Percentiles rank a stretch among this genome's conserved stretches.
These are phyloP conservation scores for Fusarium lateritium DNA, from an alignment of 2,329 filamentous ascomycete genomes.

Conservation along the genomic window DNA sequence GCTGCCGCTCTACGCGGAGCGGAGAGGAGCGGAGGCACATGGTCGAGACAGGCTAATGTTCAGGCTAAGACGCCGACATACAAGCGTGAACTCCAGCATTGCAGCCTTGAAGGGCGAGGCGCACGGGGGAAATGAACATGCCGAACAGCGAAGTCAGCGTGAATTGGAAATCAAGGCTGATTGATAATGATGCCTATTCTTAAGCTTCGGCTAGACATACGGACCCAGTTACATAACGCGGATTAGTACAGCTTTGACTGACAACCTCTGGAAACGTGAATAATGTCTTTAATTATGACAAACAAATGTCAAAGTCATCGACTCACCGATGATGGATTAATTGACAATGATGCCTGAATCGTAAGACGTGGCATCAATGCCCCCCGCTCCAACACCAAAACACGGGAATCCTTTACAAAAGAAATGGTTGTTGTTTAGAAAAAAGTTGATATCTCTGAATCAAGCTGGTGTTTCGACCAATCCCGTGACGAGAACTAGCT, in stretches of 20 bases:
- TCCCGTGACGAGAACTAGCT: conserved; percentile 23
- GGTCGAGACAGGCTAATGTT: conserved; percentile 36
- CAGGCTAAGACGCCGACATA: conserved; percentile 27
- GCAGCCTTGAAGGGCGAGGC: conserved; percentile 1
- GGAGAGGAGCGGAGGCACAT: conserved; percentile 41
- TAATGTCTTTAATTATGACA: neutral
- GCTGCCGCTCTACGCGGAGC: conserved; percentile 43
- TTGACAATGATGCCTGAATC: conserved; percentile 7
- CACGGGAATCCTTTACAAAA: neutral
- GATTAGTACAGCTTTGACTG: too few relatives aligned
- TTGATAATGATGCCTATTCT: conserved; percentile 15
- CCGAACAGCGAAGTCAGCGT: conserved; percentile 24
- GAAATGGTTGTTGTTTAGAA: conserved; percentile 19
- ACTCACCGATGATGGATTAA: neutral
- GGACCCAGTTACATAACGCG: too few relatives aligned
- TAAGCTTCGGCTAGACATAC: too few relatives aligned
- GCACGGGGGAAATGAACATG: conserved; percentile 8
- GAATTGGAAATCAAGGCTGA: conserved; percentile 11
- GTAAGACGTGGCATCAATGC: conserved; percentile 31
- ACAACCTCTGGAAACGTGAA: neutral
- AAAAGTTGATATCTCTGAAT: conserved; percentile 45
- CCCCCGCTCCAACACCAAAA: conserved; percentile 7
- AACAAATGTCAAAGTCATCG: conserved; percentile 1
- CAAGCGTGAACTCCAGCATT: conserved; percentile 26
- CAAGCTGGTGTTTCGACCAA: conserved; percentile 36